These are phyloP conservation scores for Coemansia sp. DNA, from an alignment of 192 early-diverging fungal species.

Conservation along the genomic window DNA sequence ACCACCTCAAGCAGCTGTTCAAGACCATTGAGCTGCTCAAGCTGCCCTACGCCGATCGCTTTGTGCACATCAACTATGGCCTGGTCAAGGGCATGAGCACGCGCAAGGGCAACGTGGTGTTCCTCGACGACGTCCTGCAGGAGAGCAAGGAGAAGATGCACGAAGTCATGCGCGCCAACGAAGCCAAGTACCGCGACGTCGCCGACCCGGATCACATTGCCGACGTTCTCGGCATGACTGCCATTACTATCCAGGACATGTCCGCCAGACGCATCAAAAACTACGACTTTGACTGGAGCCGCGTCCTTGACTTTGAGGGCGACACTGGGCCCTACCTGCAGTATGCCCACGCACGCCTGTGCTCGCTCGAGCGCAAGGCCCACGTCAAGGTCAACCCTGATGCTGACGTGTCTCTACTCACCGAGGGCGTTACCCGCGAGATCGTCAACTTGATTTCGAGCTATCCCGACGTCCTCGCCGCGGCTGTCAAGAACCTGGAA, in stretches of 20 bases:
- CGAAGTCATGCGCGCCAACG: constrained; percentile 85
- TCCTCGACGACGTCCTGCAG: constrained; percentile 91
- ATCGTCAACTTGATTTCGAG: constrained; percentile 72
- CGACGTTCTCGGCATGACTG: constrained; percentile 88
- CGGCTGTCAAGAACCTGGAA: constrained; percentile 64
- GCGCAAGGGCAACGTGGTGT: constrained; percentile 90
- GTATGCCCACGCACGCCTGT: constrained; percentile 96
- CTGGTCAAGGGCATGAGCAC: constrained; percentile 95
- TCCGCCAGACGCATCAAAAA: constrained; percentile 86
- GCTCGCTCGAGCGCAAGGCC: constrained; percentile 87
- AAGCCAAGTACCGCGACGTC: constrained; percentile 80
- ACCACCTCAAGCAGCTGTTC: constrained; percentile 93
- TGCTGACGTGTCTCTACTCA: constrained; percentile 65
- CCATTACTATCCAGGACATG: constrained; percentile 90
- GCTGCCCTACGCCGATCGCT: constrained; percentile 75
- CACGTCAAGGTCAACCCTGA: constrained; percentile 57
- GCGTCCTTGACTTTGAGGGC: constrained; percentile 94
- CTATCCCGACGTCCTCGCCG: constrained; percentile 81
- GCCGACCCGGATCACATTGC: constrained; percentile 74
- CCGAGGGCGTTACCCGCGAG: constrained; percentile 64
- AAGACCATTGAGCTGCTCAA: constrained; percentile 82
- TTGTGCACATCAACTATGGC: constrained; percentile 91
- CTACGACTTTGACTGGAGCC: constrained; percentile 88
- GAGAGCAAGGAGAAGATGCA: constrained; percentile 85
- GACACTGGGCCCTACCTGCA: constrained; percentile 99